Conservation (phyloP, 139 green algal species). For the Chlamydomonas applanata region DNA sequence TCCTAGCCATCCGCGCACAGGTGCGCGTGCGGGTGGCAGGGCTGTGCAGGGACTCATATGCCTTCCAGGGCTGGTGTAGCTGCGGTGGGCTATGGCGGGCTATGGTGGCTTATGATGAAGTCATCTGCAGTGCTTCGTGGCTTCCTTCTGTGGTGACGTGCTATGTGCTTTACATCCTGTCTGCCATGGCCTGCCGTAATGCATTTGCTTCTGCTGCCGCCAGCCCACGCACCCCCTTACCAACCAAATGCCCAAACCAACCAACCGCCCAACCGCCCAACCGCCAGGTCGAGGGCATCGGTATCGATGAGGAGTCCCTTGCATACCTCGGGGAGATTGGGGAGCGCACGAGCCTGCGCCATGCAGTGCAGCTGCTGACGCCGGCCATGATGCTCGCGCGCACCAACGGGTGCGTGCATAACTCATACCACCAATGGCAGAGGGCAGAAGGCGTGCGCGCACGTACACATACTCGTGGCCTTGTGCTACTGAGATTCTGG, state of each 20-base stretch:
- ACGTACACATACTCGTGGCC: background rate
- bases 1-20: slow-evolving; percentile 88
- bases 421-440: slow-evolving; percentile 40
- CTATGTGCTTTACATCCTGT: too few species aligned
- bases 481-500: too few species aligned
- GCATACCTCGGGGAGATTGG: slow-evolving; percentile 84
- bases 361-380: slow-evolving; percentile 90
- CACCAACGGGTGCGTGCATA: slow-evolving; percentile 59
- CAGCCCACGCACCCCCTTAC: background rate
- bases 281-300: slow-evolving; percentile 84
- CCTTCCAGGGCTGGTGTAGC: background rate
- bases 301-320: slow-evolving; percentile 87
- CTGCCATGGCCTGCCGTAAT: too few species aligned
- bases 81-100: background rate
- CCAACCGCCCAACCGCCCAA: background rate
- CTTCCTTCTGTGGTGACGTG: background rate
- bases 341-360: slow-evolving; percentile 76
- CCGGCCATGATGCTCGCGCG: slow-evolving; percentile 77
- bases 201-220: background rate
- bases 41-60: too few species aligned
- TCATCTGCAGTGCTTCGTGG: background rate
- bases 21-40: slow-evolving; percentile 22
- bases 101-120: background rate
- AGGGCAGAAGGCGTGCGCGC: background rate
- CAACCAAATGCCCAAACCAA: too few species aligned